These are phyloP conservation scores for Blastomyces gilchristii DNA, from an alignment of 2,329 filamentous ascomycete genomes.

Conservation along the genomic window DNA sequence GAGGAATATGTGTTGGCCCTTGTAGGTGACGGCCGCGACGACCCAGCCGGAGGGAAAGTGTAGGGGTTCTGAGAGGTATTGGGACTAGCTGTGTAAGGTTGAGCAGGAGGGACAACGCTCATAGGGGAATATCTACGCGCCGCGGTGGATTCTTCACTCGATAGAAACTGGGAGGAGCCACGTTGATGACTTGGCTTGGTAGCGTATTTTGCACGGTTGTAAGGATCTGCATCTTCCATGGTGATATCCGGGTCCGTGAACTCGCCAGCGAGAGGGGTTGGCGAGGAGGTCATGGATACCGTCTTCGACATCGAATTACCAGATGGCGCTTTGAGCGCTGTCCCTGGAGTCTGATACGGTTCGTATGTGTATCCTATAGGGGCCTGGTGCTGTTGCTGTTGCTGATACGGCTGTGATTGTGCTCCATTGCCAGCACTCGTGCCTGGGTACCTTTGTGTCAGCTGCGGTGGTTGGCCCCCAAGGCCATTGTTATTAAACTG, in stretches of 20 bases:
- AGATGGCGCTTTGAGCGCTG: slow-evolving; percentile 26
- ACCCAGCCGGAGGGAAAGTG: slow-evolving; percentile 42
- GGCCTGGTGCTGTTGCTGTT: slow-evolving; percentile 38
- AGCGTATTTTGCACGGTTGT: slow-evolving; percentile 76
- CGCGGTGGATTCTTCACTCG: slow-evolving; percentile 67
- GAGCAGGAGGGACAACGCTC: slow-evolving; percentile 73
- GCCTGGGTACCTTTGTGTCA: slow-evolving; percentile 40
- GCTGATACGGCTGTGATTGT: slow-evolving; percentile 31
- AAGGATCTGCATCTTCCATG: slow-evolving; percentile 86
- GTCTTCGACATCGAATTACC: slow-evolving; percentile 36
- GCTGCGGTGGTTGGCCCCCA: slow-evolving; percentile 40
- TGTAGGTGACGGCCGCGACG: slow-evolving; percentile 66
- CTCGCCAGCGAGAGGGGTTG: slow-evolving; percentile 55
- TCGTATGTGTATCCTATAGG: slow-evolving; percentile 57
- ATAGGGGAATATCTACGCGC: slow-evolving; percentile 93
- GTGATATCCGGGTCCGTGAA: slow-evolving; percentile 59
- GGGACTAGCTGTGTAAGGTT: slow-evolving; percentile 61
- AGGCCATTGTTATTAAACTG: slow-evolving; percentile 50
- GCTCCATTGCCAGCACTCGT: slow-evolving; percentile 7
- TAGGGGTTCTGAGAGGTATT: slow-evolving; percentile 44
- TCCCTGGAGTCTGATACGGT: slow-evolving; percentile 46
- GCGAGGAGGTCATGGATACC: slow-evolving; percentile 49
- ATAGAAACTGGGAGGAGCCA: slow-evolving; percentile 60
- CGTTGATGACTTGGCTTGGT: slow-evolving; percentile 64
- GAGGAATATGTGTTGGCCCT: slow-evolving; percentile 51